Evolutionary conservation across 345 rosid genomes (phyloP), one percentile per base, ranked within the genome.

Genomic region (Lepidium sativum): DNA sequence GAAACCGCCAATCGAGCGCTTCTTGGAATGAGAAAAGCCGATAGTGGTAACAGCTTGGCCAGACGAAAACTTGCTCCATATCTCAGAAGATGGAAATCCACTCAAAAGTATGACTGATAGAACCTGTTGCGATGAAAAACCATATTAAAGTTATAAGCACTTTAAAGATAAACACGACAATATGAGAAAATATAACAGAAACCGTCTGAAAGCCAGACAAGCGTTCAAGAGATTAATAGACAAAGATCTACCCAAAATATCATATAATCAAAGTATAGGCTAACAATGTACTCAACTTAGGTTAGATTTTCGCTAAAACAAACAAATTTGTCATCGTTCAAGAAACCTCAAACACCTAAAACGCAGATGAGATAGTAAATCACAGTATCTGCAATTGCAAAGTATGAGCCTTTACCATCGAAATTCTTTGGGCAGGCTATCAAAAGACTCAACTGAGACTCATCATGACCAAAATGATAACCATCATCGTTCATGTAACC

Each of bases 1-100:
- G 81, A 80, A 87, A 87, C 82, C 95, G 89, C 99, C 96, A 87
- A 54, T 86, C 87, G 20, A 94, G 96, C 78, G 80, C 89, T 90
- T 88, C 90, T 81, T 84, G 92, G 81, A 86, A 81, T 49, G 90
- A 83, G 72, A 84, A 78, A 74, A 70, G 84, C 69, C 73, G 80
- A 70, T 64, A 80, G 70, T 54, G 81, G 82, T 70, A 81, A 85
- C 83, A 81, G 73, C 81, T 86, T 75, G 90, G 81, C 87, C 80
- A 80, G 75, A 82, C 65, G 54, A 71, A 77, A 70, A 57, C 84
- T 77, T 67, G 71, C 82, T 81, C 99, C 99, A 94, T 94, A 71
- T 78, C 90, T 88, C 70, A 55, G 32, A 49, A 68, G 62, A 50
- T 29, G 57, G 18, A 38, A 63, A 69, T 48, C 79, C 59, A 68